These are phyloP conservation scores for Endoconidiophora laricicola DNA, from an alignment of 2,329 filamentous ascomycete species.

Conservation along the genomic window DNA sequence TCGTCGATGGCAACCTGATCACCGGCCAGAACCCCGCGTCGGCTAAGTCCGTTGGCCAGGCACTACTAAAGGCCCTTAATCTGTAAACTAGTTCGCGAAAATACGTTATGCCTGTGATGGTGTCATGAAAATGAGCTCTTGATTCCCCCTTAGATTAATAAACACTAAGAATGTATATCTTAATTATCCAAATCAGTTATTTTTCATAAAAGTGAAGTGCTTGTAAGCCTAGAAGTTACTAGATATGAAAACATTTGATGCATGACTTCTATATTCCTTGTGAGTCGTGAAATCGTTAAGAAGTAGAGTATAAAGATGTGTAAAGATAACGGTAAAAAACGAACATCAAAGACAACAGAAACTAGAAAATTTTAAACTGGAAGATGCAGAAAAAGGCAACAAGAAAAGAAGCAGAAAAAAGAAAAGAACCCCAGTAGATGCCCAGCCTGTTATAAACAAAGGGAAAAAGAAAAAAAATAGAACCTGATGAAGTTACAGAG, in stretches of 20 bases:
- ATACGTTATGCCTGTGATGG: background rate
- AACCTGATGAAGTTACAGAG: background rate
- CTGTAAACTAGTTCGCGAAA: background rate
- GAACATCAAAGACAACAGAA: background rate
- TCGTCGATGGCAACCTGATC: slow-evolving; percentile 34
- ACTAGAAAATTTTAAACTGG: background rate
- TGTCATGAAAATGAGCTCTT: no score
- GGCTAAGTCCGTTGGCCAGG: slow-evolving; percentile 33
- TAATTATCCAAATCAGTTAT: no score
- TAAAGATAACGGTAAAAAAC: background rate
- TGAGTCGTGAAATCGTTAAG: background rate
- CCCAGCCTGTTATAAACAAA: background rate
- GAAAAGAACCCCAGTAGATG: background rate
- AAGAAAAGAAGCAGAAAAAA: background rate
- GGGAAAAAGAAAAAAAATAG: background rate
- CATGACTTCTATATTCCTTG: no score
- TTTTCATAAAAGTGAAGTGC: no score
- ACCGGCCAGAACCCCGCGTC: slow-evolving; percentile 43
- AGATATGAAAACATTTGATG: no score
- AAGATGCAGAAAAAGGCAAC: slow-evolving; percentile 2
- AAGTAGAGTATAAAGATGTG: background rate
- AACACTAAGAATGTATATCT: no score
- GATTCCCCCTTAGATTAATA: no score
- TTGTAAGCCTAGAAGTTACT: no score
- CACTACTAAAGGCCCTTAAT: slow-evolving; percentile 29